phyloP scores from a whole-genome alignment of 768 basidiomycete genomes.

The Lentinula guzmanii region DNA sequence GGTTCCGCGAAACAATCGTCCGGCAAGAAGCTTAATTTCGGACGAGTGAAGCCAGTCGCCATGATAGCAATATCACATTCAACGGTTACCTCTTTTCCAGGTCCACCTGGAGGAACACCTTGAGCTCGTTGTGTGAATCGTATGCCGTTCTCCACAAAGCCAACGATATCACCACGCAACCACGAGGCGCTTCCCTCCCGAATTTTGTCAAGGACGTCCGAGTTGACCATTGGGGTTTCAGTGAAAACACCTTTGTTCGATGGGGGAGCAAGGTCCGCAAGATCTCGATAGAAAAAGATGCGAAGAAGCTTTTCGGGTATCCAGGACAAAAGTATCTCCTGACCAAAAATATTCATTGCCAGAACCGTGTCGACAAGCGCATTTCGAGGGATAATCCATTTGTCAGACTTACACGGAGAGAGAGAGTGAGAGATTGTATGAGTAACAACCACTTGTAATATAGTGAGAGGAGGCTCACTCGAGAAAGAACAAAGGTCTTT shows the following conservation, averaged over 20 bases:
- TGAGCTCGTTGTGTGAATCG: constrained; percentile 30
- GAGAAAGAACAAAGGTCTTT: constrained; percentile 2
- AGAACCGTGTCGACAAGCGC: constrained; percentile 41
- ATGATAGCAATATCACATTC: constrained; percentile 43
- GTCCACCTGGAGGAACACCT: constrained; percentile 25
- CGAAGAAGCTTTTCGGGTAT: constrained; percentile 40
- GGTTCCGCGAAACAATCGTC: constrained; percentile 44
- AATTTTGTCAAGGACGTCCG: constrained; percentile 41
- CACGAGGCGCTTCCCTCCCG: constrained; percentile 36
- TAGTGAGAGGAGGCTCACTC: neutral
- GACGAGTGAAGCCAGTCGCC: constrained; percentile 48
- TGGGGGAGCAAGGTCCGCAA: constrained; percentile 36
- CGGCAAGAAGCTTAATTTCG: constrained; percentile 37
- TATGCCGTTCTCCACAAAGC: constrained; percentile 28
- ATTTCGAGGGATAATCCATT: constrained; percentile 47
- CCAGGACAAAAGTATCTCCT: constrained; percentile 46
- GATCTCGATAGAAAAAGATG: constrained; percentile 36
- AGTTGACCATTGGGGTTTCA: constrained; percentile 46
- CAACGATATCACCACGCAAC: constrained; percentile 38
- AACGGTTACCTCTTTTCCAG: constrained; percentile 25
- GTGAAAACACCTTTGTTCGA: constrained; percentile 35
- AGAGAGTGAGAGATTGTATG: neutral
- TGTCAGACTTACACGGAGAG: constrained; percentile 1
- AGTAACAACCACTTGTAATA: neutral
- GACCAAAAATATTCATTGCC: constrained; percentile 45